Evolutionary conservation across 805 yeast genomes (phyloP).

Genomic region (Yarrowia sp.): DNA sequence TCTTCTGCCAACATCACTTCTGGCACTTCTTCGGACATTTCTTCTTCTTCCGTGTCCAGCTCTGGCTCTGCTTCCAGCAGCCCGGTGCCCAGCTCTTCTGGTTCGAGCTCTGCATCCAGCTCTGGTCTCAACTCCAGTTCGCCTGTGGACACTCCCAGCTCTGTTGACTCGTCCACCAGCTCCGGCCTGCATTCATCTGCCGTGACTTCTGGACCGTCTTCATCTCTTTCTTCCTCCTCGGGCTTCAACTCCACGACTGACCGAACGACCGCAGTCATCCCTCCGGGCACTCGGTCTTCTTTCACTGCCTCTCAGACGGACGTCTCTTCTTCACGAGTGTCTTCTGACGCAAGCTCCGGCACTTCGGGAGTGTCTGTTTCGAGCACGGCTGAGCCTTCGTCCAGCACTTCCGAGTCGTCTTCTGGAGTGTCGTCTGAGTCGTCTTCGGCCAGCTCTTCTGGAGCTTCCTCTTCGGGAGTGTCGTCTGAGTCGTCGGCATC

Average conservation of each 20-base stretch:
- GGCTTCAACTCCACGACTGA: background rate
- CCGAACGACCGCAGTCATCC: slow-evolving; percentile 17
- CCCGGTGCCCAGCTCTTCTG: too few species aligned
- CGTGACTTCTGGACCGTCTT: background rate
- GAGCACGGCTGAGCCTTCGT: too few species aligned
- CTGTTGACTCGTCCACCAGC: background rate
- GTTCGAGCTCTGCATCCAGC: too few species aligned
- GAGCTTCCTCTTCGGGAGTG: background rate
- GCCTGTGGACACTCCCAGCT: too few species aligned
- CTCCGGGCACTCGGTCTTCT: background rate
- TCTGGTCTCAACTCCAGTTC: background rate
- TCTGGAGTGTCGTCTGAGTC: background rate
- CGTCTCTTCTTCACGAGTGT: too few species aligned
- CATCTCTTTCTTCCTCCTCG: background rate
- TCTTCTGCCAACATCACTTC: background rate
- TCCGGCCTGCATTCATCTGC: slow-evolving; percentile 23
- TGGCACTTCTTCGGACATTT: background rate
- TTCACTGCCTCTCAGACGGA: background rate
- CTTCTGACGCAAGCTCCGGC: too few species aligned
- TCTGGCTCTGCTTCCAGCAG: too few species aligned
- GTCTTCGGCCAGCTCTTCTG: too few species aligned
- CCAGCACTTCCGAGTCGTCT: background rate
- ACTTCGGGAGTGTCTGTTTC: background rate
- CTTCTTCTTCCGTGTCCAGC: background rate
- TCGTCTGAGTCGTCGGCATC: background rate